Evolutionary conservation across 1,284 basidiomycete genomes (phyloP).

Genomic region (Leccinum pachyderme): DNA sequence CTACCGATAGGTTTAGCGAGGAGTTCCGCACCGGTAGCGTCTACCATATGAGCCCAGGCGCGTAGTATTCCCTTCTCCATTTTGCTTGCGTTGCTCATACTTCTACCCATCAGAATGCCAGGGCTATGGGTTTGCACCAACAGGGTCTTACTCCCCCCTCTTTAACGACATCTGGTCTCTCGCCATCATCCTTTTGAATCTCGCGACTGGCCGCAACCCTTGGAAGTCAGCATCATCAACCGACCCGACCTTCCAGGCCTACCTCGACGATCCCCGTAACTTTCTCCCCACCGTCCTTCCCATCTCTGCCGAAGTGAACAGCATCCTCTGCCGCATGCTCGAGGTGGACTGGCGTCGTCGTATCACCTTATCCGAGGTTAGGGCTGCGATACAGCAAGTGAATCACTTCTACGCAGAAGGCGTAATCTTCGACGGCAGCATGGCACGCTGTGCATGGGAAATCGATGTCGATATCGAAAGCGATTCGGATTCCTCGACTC

Average conservation of each 20-base stretch:
- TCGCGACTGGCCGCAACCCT: slow-evolving; percentile 93
- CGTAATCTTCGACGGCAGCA: slow-evolving; percentile 76
- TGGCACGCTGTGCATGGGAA: slow-evolving; percentile 81
- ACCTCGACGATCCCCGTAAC: slow-evolving; percentile 58
- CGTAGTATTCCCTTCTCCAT: slow-evolving; percentile 35
- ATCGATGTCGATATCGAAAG: slow-evolving; percentile 64
- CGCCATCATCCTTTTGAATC: slow-evolving; percentile 93
- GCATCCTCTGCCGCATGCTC: slow-evolving; percentile 67
- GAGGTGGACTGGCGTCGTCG: slow-evolving; percentile 71
- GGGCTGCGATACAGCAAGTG: slow-evolving; percentile 66
- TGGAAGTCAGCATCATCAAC: slow-evolving; percentile 92
- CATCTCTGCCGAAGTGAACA: slow-evolving; percentile 69
- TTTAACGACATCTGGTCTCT: slow-evolving; percentile 98
- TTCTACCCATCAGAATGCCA: slow-evolving; percentile 71
- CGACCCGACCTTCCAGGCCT: slow-evolving; percentile 76
- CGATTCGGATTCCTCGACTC: slow-evolving; percentile 49
- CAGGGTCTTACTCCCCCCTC: slow-evolving; percentile 78
- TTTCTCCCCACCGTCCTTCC: slow-evolving; percentile 75
- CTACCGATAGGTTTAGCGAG: slow-evolving; percentile 80
- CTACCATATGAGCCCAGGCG: slow-evolving; percentile 96
- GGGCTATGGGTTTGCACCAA: slow-evolving; percentile 74
- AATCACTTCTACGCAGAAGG: slow-evolving; percentile 69
- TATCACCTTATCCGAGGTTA: slow-evolving; percentile 69
- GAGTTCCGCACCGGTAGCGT: slow-evolving; percentile 97
- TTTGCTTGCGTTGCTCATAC: slow-evolving; percentile 9